Evolutionary conservation across 257 asterid genomes (phyloP).

Genomic region (Plantago ovata): DNA sequence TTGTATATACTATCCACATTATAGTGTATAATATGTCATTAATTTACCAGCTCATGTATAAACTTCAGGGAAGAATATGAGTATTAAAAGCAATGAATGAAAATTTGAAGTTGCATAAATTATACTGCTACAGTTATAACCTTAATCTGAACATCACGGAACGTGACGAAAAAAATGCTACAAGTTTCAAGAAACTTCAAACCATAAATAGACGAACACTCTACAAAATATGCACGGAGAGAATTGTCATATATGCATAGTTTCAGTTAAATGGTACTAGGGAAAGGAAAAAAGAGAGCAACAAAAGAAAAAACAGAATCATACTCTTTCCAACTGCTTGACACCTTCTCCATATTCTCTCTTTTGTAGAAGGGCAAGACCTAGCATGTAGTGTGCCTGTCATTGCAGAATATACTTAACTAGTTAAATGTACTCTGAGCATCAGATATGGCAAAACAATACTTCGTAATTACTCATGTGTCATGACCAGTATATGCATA

Average conservation of each 20-base stretch:
- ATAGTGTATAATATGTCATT: too few species aligned
- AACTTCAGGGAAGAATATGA: too few species aligned
- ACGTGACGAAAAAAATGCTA: not conserved
- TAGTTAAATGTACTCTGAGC: conserved; percentile 10
- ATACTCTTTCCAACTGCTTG: conserved; percentile 56
- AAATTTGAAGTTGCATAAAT: too few species aligned
- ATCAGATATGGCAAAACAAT: not conserved
- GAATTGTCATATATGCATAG: not conserved
- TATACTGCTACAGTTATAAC: too few species aligned
- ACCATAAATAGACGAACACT: conserved; percentile 9
- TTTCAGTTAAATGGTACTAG: not conserved
- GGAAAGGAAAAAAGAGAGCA: not conserved
- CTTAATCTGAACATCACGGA: not conserved
- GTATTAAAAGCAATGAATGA: too few species aligned
- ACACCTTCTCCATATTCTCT: conserved; percentile 53
- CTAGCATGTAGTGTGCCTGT: conserved; percentile 71
- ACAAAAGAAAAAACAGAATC: too few species aligned
- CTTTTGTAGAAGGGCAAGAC: conserved; percentile 58
- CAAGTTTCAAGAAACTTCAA: not conserved
- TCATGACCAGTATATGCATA: too few species aligned
- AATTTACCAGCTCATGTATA: too few species aligned
- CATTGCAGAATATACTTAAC: conserved; percentile 14
- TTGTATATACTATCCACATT: too few species aligned
- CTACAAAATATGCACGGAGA: conserved; percentile 1
- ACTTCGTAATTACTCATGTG: not conserved